Evolutionary conservation across 768 basidiomycete species (phyloP), one percentile per base, ranked within the genome.

Genomic region (Boletus sensibilis): DNA sequence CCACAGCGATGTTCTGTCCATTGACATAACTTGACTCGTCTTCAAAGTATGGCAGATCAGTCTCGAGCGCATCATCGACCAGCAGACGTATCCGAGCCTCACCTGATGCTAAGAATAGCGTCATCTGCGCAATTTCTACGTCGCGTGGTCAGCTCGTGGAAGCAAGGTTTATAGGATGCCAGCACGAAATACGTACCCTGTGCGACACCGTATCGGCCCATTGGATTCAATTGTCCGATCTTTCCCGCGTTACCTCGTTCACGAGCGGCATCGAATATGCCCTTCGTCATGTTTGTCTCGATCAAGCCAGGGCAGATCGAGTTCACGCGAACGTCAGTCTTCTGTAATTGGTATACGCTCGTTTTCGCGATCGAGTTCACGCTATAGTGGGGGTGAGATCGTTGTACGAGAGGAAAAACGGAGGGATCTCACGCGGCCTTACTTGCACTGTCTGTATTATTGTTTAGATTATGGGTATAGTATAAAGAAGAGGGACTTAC

Each of bases 1-100:
- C 94, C 31, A 94, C 87, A 0, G 87, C 87, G 31, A 92, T 79
- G 64, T 86, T 88, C 66, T 94, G 90, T 16, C 92, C 95, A 66
- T 95, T 97, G 53, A 98, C 84, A 71, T 94, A 95, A 72, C 92
- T 94, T 1, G 92, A 86, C 59, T 92, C 90, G 63, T 94, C 92
- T 92, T 67, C 11, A 47, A 33, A 37, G 38, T 41, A 56, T 37
- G 14, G 46, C 7, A 51, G 47, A 39, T 63, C 41, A 54, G 58
- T 44, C 31, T 53, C 55, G 48, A 58, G 55, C 13, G 31, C 21
- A 34, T 21, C 34, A 54, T 33, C 20, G 37, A 25, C 50, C 5
- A 38, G n/a, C 10, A 49, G 45, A 55, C 37, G 5, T 31, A 37
- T 41, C 52, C 29, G 21, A 38, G 34, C 64, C 79, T 68, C 64